These are phyloP conservation scores for Botrytis porri DNA, from an alignment of 2,329 filamentous ascomycete species.

Conservation along the genomic window DNA sequence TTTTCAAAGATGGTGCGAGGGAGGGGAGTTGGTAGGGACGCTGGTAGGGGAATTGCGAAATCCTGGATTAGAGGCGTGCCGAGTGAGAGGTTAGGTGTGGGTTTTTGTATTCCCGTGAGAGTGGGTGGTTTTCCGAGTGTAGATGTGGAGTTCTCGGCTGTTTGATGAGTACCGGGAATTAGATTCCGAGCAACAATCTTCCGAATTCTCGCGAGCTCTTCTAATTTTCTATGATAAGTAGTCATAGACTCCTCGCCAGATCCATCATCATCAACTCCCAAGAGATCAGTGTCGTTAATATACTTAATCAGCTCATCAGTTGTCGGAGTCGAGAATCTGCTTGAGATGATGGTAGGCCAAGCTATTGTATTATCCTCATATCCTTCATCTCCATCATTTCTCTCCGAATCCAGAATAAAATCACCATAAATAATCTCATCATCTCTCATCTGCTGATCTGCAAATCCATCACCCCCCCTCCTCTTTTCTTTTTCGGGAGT, in stretches of 20 bases:
- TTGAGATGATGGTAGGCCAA: too few relatives aligned
- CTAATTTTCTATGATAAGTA: accelerated
- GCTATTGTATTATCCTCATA: too few relatives aligned
- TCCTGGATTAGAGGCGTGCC: neutral
- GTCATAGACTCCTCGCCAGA: accelerated
- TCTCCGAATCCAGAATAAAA: accelerated
- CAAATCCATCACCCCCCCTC: accelerated
- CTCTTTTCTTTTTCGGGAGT: neutral
- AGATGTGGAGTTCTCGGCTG: too few relatives aligned
- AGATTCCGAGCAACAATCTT: neutral
- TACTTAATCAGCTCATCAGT: neutral
- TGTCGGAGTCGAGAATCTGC: neutral
- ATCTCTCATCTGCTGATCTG: neutral
- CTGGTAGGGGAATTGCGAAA: neutral
- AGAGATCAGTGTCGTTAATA: neutral
- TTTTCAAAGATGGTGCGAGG: too few relatives aligned
- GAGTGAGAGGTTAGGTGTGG: neutral
- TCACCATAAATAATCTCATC: neutral
- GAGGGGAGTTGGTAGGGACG: too few relatives aligned
- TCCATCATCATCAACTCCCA: accelerated
- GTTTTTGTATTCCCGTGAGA: neutral
- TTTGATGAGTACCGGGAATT: neutral
- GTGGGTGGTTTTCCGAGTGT: too few relatives aligned
- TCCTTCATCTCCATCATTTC: neutral
- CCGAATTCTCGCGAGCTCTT: neutral